Evolutionary conservation across 805 yeast species (phyloP).

Genomic region (Blastobotrys americana): DNA sequence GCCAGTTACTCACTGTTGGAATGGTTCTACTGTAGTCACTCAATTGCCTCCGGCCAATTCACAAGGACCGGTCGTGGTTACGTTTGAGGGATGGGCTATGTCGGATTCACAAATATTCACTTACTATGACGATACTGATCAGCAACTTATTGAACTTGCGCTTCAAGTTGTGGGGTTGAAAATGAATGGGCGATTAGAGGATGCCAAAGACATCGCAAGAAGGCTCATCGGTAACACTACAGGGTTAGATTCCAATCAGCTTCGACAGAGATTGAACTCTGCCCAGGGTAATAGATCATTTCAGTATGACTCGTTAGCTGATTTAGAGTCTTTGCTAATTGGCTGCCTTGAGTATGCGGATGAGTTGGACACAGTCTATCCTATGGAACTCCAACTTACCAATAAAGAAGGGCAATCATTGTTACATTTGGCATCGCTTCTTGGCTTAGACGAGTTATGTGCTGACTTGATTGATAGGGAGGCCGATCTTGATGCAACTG

Average conservation of each 20-base stretch:
- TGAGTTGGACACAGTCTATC: conserved; percentile 3
- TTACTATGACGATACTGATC: conserved; percentile 89
- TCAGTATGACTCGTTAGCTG: conserved; percentile 15
- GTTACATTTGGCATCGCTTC: conserved; percentile 75
- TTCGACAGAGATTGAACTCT: conserved; percentile 9
- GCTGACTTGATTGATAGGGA: conserved; percentile 57
- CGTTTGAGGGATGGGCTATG: conserved; percentile 54
- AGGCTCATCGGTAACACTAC: conserved; percentile 67
- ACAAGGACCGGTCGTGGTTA: conserved; percentile 87
- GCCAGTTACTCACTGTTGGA: conserved; percentile 88
- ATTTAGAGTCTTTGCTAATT: conserved; percentile 22
- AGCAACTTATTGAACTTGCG: conserved; percentile 90
- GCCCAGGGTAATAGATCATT: conserved; percentile 26
- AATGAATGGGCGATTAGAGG: conserved; percentile 93
- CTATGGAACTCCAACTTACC: conserved; percentile 51
- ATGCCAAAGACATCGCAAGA: conserved; percentile 88
- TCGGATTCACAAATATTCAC: conserved; percentile 59
- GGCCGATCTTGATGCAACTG: conserved; percentile 54
- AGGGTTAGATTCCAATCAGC: conserved; percentile 6
- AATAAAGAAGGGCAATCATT: conserved; percentile 81
- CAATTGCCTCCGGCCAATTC: conserved; percentile 84
- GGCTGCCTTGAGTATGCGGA: conserved; percentile 22
- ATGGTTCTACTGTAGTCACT: conserved; percentile 86
- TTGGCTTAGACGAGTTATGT: conserved; percentile 59
- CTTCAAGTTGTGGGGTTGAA: conserved; percentile 93